Evolutionary conservation across 2,329 filamentous ascomycete species (phyloP).

Genomic region (Myriosclerotinia duriaeana): DNA sequence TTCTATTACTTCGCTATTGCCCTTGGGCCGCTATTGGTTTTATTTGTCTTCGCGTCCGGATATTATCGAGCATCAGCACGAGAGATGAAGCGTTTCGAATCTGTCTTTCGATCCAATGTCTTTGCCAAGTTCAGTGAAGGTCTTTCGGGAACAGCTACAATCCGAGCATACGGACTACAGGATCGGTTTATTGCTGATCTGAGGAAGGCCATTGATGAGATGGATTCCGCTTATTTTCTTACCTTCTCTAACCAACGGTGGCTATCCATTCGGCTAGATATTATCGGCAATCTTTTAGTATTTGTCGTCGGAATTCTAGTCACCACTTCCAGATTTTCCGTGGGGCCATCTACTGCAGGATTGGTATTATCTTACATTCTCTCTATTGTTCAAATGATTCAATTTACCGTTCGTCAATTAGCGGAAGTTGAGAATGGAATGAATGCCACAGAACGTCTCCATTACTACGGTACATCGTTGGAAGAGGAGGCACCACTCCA

Average conservation of each 20-base stretch:
- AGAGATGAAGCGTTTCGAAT: constrained; percentile 92
- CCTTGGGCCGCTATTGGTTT: constrained; percentile 64
- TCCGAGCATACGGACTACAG: constrained; percentile 84
- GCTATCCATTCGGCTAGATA: constrained; percentile 81
- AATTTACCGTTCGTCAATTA: constrained; percentile 90
- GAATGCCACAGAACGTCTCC: constrained; percentile 90
- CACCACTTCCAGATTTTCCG: constrained; percentile 83
- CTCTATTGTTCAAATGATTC: constrained; percentile 90
- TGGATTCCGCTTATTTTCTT: constrained; percentile 92
- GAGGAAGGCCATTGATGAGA: constrained; percentile 74
- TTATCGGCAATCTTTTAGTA: constrained; percentile 79
- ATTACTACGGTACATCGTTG: constrained; percentile 83
- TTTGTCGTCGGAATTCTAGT: constrained; percentile 88
- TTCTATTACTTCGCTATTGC: constrained; percentile 77
- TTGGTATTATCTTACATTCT: constrained; percentile 92
- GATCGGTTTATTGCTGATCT: constrained; percentile 71
- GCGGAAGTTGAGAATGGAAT: constrained; percentile 97
- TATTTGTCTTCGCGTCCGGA: constrained; percentile 78
- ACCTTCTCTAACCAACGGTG: constrained; percentile 96
- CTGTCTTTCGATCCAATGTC: constrained; percentile 80
- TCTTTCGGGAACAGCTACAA: constrained; percentile 77
- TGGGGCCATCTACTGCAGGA: constrained; percentile 80
- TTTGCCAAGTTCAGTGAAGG: constrained; percentile 92
- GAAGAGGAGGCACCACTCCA: constrained; percentile 88
- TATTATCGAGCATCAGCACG: constrained; percentile 91